Percentiles rank a stretch among this genome's conserved stretches.
phyloP scores from a whole-genome alignment of 2,329 filamentous ascomycete genomes.

The Cadophora malorum region DNA sequence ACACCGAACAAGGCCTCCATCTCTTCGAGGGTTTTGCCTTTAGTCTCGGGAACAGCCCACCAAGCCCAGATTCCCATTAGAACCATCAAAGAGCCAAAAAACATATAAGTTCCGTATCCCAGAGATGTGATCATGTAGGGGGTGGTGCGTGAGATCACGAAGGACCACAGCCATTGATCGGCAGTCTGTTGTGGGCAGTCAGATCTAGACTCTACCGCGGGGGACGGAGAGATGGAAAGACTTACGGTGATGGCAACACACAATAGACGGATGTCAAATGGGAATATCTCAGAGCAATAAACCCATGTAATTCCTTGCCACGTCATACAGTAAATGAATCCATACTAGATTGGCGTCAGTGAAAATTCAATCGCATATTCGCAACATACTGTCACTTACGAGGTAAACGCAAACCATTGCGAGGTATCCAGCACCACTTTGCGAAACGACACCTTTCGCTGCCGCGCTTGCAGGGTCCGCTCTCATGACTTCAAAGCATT shows the following conservation, averaged over 20 bases:
- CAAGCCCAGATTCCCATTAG: conserved; percentile 49
- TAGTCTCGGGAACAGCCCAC: conserved; percentile 53
- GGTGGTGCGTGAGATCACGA: conserved; percentile 38
- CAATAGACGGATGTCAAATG: conserved; percentile 46
- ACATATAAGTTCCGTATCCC: conserved; percentile 53
- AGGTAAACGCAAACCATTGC: conserved; percentile 32
- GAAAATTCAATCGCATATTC: background rate
- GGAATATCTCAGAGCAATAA: conserved; percentile 51
- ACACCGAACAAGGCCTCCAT: conserved; percentile 50
- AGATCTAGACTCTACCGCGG: conserved; percentile 27
- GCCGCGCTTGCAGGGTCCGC: conserved; percentile 18
- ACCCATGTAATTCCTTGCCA: conserved; percentile 52
- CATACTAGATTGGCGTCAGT: conserved; percentile 20
- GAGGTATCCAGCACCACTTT: conserved; percentile 22
- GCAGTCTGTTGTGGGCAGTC: conserved; percentile 17
- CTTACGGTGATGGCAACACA: conserved; percentile 23
- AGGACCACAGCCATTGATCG: conserved; percentile 41
- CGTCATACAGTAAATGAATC: conserved; percentile 54
- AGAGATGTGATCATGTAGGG: conserved; percentile 48
- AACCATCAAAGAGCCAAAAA: conserved; percentile 52
- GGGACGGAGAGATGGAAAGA: conserved; percentile 29
- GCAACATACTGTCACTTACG: background rate
- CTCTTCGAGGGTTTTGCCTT: conserved; percentile 51
- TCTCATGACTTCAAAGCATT: background rate
- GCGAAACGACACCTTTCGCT: conserved; percentile 50